These are phyloP conservation scores for Penicillium sp. DNA, from an alignment of 2,329 filamentous ascomycete species.

Conservation along the genomic window DNA sequence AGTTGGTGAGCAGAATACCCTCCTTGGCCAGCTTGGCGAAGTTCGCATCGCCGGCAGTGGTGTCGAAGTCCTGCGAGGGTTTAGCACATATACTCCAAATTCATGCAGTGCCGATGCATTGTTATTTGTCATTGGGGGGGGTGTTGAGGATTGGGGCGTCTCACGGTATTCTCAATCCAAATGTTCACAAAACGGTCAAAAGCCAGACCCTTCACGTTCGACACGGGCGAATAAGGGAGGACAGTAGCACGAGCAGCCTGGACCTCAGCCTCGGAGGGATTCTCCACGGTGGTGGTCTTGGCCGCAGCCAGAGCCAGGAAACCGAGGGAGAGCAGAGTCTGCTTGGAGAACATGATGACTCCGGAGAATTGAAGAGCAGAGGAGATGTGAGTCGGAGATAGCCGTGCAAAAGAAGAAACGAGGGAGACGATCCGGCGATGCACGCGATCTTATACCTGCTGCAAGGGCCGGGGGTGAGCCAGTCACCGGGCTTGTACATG, in stretches of 20 bases:
- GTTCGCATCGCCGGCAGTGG: slow-evolving; percentile 63
- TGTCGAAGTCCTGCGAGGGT: slow-evolving; percentile 59
- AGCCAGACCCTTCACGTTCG: slow-evolving; percentile 69
- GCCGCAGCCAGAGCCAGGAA: slow-evolving; percentile 31
- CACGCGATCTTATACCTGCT: slow-evolving; percentile 25
- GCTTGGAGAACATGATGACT: slow-evolving; percentile 54
- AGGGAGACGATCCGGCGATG: slow-evolving; percentile 5
- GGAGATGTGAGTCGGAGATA: not conserved
- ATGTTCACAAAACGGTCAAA: slow-evolving; percentile 75
- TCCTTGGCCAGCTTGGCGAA: slow-evolving; percentile 36
- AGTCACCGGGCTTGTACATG: slow-evolving; percentile 5
- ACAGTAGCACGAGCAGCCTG: slow-evolving; percentile 57
- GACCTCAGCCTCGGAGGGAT: slow-evolving; percentile 35
- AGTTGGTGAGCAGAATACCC: slow-evolving; percentile 66
- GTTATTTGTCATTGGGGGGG: too few species aligned
- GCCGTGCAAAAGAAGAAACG: slow-evolving; percentile 9
- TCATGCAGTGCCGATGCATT: too few species aligned
- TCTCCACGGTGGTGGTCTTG: slow-evolving; percentile 29
- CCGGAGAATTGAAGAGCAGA: not conserved
- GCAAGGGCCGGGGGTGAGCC: slow-evolving; percentile 1
- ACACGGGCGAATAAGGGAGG: slow-evolving; percentile 65
- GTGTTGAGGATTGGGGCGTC: too few species aligned
- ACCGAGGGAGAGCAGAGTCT: slow-evolving; percentile 47
- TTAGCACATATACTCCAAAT: not conserved
- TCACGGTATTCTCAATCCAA: slow-evolving; percentile 75